A percentile compares a stretch with the other conserved stretches of the same genome.
Evolutionary conservation across 495 filamentous ascomycete species (phyloP).

Genomic region (Xylaria acuta): DNA sequence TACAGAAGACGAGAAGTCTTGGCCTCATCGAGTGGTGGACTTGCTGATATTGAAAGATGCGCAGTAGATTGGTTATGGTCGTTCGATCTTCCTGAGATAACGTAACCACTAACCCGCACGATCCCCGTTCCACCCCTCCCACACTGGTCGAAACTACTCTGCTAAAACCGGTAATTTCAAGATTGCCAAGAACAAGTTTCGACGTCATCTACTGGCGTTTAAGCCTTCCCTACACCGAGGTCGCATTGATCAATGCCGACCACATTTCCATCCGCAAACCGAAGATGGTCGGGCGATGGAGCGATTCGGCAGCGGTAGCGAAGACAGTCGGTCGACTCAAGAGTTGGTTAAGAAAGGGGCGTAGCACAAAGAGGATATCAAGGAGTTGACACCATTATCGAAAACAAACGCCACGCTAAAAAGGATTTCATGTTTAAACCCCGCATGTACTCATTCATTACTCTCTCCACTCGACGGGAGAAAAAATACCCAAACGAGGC

Average conservation of each 20-base stretch:
- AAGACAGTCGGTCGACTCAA: background rate
- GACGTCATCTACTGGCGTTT: background rate
- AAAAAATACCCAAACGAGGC: background rate
- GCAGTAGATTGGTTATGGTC: constrained; percentile 4
- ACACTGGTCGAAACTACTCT: background rate
- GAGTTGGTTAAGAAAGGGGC: background rate
- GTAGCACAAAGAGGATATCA: background rate
- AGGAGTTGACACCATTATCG: constrained; percentile 6
- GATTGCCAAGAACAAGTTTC: background rate
- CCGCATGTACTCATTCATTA: constrained; percentile 9
- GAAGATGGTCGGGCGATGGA: no score
- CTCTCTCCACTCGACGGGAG: background rate
- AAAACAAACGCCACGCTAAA: constrained; percentile 27
- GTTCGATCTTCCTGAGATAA: constrained; percentile 16
- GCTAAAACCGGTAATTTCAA: background rate
- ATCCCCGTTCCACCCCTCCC: background rate
- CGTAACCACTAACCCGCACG: background rate
- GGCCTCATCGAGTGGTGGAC: background rate
- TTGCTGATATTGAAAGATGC: background rate
- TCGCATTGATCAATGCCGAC: background rate
- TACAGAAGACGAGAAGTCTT: background rate
- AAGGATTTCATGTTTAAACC: constrained; percentile 13
- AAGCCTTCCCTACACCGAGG: background rate
- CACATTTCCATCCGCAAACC: background rate
- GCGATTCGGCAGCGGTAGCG: background rate